These are phyloP conservation scores for Wallacemonas sp. DNA, from an alignment of 208 protist species.

Conservation along the genomic window DNA sequence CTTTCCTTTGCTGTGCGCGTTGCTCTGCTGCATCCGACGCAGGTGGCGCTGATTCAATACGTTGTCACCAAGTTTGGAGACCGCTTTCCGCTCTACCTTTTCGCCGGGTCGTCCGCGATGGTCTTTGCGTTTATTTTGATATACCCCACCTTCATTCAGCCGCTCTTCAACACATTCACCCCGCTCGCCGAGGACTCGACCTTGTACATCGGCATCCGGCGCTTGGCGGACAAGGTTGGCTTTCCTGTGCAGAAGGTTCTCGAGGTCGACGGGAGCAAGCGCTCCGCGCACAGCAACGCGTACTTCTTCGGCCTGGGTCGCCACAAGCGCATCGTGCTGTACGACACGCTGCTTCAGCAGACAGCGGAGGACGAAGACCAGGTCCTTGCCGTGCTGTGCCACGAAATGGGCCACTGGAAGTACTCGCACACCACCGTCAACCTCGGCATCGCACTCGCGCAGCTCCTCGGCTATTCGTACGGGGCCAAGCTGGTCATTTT, in stretches of 20 bases:
- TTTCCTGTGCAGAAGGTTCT: conserved; percentile 82
- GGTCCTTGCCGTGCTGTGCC: conserved; percentile 75
- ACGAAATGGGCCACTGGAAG: conserved; percentile 93
- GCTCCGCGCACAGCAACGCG: conserved; percentile 86
- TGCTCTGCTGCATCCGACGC: conserved; percentile 45
- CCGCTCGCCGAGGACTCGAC: conserved; percentile 37
- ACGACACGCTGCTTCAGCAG: conserved; percentile 86
- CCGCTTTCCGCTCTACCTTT: conserved; percentile 82
- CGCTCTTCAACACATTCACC: conserved; percentile 90
- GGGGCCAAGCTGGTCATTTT: conserved; percentile 68
- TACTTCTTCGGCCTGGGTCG: conserved; percentile 89
- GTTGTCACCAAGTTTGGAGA: conserved; percentile 74
- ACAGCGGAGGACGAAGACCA: conserved; percentile 57
- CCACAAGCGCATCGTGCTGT: conserved; percentile 91
- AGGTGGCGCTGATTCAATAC: conserved; percentile 55
- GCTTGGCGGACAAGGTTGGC: conserved; percentile 35
- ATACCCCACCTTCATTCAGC: conserved; percentile 78
- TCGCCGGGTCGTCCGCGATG: conserved; percentile 38
- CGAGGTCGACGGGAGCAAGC: conserved; percentile 75
- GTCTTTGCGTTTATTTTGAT: conserved; percentile 47
- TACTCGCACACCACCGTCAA: conserved; percentile 53
- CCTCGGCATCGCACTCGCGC: conserved; percentile 32
- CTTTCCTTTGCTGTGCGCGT: conserved; percentile 62
- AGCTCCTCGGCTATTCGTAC: conserved; percentile 60
- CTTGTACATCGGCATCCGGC: conserved; percentile 55